These are phyloP conservation scores for Dictyostelium brefeldianum DNA, from an alignment of 78 protist genomes.

Conservation along the genomic window DNA sequence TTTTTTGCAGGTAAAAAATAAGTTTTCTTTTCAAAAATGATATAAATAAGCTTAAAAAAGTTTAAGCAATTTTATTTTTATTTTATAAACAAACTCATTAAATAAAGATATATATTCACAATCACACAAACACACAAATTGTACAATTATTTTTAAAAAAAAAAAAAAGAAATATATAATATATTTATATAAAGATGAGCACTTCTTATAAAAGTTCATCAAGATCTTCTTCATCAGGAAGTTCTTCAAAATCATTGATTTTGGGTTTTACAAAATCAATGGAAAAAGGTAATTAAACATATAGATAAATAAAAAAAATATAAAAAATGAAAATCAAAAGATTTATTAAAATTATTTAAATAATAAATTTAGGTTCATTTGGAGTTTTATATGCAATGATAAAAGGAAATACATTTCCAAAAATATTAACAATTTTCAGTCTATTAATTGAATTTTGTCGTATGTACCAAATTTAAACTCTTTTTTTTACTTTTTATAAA, in stretches of 20 bases:
- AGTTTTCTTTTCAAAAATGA: too few relatives aligned
- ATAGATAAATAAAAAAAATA: not conserved
- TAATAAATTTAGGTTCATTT: constrained; percentile 18
- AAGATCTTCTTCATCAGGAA: constrained; percentile 14
- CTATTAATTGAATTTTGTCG: constrained; percentile 51
- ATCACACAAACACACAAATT: too few relatives aligned
- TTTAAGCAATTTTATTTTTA: too few relatives aligned
- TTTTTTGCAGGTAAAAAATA: too few relatives aligned
- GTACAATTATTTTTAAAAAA: too few relatives aligned
- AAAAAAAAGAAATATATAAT: too few relatives aligned
- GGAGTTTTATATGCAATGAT: constrained; percentile 78
- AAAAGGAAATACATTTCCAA: constrained; percentile 54
- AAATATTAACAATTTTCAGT: constrained; percentile 27
- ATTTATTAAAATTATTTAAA: not conserved
- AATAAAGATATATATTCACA: too few relatives aligned
- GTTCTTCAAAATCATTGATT: constrained; percentile 3
- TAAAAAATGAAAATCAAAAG: too few relatives aligned
- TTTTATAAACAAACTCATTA: too few relatives aligned
- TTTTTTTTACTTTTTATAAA: not conserved
- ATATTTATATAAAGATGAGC: not conserved
- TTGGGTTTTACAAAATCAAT: constrained; percentile 49
- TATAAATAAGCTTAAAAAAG: too few relatives aligned
- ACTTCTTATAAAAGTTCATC: not conserved
- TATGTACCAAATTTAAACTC: not conserved
- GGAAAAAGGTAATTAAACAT: constrained; percentile 8